phyloP scores from a whole-genome alignment of 2,329 filamentous ascomycete genomes.

The Dothideomycetes sp. region DNA sequence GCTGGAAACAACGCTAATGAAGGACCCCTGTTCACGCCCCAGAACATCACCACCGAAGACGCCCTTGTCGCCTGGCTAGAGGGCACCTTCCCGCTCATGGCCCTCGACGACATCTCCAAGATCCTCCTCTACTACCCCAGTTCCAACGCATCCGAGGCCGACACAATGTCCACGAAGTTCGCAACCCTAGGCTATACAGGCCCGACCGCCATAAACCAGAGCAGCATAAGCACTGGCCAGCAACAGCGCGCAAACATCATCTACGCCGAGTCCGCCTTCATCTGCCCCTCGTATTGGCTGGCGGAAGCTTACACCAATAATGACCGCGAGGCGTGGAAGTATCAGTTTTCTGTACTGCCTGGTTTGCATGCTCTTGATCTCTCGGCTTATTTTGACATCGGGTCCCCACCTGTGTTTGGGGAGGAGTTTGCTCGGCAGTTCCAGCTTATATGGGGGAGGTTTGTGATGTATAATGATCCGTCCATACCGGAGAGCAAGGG shows the following conservation, averaged over 20 bases:
- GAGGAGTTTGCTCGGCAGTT: conserved; percentile 22
- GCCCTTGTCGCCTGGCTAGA: conserved; percentile 31
- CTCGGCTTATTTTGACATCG: conserved; percentile 22
- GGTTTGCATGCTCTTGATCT: conserved; percentile 31
- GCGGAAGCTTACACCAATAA: conserved; percentile 32
- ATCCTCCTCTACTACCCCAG: conserved; percentile 28
- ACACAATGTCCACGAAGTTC: conserved; percentile 15
- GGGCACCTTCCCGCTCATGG: conserved; percentile 30
- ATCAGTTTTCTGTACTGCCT: conserved; percentile 37
- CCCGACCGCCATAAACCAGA: conserved; percentile 40
- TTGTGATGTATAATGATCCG: conserved; percentile 32
- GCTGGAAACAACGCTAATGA: conserved; percentile 41
- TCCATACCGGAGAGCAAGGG: too few species aligned
- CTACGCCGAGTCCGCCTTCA: conserved; percentile 43
- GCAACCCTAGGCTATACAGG: conserved; percentile 21
- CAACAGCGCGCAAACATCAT: conserved; percentile 44
- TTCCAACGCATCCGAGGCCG: conserved; percentile 17
- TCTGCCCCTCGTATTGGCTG: conserved; percentile 47
- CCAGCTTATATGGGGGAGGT: conserved; percentile 34
- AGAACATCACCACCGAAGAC: conserved; percentile 30
- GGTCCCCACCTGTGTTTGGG: conserved; percentile 13
- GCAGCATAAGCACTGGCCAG: conserved; percentile 38
- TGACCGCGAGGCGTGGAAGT: conserved; percentile 30
- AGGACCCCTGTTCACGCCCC: conserved; percentile 33
- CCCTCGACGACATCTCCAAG: conserved; percentile 26